Conservation (phyloP, 2,329 filamentous ascomycete species). For the Pseudogymnoascus sp. region DNA sequence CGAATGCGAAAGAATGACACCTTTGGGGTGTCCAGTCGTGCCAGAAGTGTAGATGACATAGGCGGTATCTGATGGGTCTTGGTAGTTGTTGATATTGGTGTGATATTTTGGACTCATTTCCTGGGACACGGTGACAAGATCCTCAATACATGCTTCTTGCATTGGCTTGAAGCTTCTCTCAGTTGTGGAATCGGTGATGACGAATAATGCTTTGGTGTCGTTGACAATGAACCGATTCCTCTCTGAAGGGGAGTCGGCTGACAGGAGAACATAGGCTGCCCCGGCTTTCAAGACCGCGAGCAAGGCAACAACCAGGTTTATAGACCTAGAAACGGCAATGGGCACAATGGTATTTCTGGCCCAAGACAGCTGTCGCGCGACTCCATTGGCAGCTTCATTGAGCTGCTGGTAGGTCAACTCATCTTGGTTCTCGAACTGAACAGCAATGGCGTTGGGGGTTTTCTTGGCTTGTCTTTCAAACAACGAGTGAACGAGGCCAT, state of each 20-base stretch:
- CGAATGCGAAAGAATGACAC: constrained; percentile 12
- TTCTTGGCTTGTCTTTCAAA: neutral
- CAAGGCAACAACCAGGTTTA: constrained; percentile 6
- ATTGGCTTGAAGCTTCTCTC: neutral
- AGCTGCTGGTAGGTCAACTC: neutral
- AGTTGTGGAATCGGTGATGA: neutral
- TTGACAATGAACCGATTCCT: neutral
- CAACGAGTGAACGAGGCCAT: neutral
- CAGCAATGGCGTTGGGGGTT: neutral
- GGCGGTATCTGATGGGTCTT: constrained; percentile 8
- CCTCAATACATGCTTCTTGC: neutral
- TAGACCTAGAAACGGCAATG: neutral
- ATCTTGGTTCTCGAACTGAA: constrained; percentile 2
- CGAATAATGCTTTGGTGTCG: neutral
- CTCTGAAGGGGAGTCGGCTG: neutral
- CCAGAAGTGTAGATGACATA: constrained; percentile 15
- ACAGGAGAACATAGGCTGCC: constrained; percentile 1
- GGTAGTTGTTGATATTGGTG: constrained; percentile 1
- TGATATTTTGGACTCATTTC: neutral
- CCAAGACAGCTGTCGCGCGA: neutral
- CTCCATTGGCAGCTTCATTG: neutral
- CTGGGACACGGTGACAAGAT: neutral
- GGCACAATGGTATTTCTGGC: constrained; percentile 1
- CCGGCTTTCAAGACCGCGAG: constrained; percentile 7
- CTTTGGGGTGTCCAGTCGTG: constrained; percentile 12